Base-by-base conservation (phyloP, 352 stramenopile species). In the Globisporangium perplexum region DNA sequence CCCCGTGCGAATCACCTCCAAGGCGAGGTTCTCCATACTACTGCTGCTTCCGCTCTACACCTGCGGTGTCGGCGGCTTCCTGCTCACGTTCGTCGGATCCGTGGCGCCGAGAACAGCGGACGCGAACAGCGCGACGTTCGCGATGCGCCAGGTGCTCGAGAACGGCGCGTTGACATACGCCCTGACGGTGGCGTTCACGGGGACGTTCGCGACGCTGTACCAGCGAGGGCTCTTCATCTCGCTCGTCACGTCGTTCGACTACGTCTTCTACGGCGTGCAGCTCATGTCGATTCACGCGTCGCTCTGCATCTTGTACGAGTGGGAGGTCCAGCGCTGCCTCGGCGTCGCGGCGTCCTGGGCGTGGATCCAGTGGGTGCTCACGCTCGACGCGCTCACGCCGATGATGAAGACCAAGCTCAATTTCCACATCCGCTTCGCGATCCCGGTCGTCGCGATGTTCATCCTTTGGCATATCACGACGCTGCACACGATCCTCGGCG, bases 221-320 rank as follows among this genome's bases (percentile, higher is more conserved):
- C 58, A 77, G 8, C 63, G 63, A 0, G 22, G 77, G 11, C 43
- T 81, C 11, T 51, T 81, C 1, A 35, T 47, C 20, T 24, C 59
- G 2, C 45, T 76, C 17, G 22, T 65, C 23, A 65, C 53, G 14
- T 81, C 71, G 10, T 81, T 77, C 42, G 68, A 81, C 41, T 72
- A 68, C 36, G 30, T 70, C 7, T 76, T 74, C 36, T 72, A 77
- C 52, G 43, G 47, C 0, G 39, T 63, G 3, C 62, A 81, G 30
- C 54, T 62, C 7, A 61, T 59, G 1, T 22, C 56, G 28, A 66
- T 66, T n/a, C 64, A 69, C 38, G 18, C 71, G 3, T 55, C 44
- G 18, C 26, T 73, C 1, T 75, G 62, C n/a, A 33, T 58, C 8
- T 35, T 77, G 46, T 65, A 61, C 39, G 24, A 65, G 10, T 65